phyloP scores from a whole-genome alignment of 495 filamentous ascomycete genomes.

The Venustampulla echinocandica region DNA sequence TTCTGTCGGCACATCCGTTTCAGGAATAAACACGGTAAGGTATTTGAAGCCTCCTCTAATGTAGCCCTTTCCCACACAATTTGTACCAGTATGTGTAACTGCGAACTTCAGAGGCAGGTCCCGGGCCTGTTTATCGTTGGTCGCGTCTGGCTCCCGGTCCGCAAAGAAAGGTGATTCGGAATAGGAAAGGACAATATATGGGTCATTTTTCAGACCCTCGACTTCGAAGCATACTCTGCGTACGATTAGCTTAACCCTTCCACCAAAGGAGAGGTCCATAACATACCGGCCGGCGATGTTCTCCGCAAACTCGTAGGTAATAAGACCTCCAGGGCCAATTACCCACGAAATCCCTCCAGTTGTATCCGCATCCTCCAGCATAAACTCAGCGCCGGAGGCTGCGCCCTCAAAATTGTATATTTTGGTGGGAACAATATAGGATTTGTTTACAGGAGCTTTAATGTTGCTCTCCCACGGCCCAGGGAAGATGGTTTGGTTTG shows the following conservation, averaged over 20 bases:
- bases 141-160: conserved; percentile 26
- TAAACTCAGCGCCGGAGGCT: conserved; percentile 6
- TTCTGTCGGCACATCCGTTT: conserved; percentile 11
- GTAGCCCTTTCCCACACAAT: conserved; percentile 28
- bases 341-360: conserved; percentile 13
- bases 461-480: conserved; percentile 32
- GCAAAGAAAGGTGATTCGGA: conserved; percentile 31
- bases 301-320: conserved; percentile 32
- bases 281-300: conserved; percentile 32
- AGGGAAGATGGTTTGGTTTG: conserved; percentile 25
- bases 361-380: conserved; percentile 11
- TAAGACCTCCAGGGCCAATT: conserved; percentile 25
- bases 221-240: conserved; percentile 24
- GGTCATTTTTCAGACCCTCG: conserved; percentile 16
- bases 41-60: conserved; percentile 33
- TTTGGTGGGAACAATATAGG: conserved; percentile 17
- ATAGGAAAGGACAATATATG: conserved; percentile 27
- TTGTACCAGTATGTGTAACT: conserved; percentile 22
- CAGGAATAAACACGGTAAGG: conserved; percentile 27
- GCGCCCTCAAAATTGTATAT: conserved; percentile 18
- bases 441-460: conserved; percentile 27
- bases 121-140: conserved; percentile 23
- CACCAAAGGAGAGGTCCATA: background rate
- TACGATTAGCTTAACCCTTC: background rate
- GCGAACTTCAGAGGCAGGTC: conserved; percentile 28